A percentile compares a stretch with the other conserved stretches of the same genome.
Conservation (phyloP, 495 filamentous ascomycete species). For the Platismatia glauca region DNA sequence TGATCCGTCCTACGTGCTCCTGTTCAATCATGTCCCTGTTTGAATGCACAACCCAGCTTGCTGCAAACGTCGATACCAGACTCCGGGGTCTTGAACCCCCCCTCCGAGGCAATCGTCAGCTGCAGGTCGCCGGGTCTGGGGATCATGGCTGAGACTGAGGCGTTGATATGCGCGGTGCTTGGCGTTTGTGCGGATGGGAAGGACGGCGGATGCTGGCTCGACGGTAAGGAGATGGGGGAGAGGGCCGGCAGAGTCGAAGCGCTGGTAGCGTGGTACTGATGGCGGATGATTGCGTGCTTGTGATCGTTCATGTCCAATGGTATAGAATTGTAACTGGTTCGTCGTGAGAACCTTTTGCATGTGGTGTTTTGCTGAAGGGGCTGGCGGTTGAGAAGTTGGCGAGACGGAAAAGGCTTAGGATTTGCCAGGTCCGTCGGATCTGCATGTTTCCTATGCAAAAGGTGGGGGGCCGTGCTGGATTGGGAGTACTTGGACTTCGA, state of each 20-base stretch:
- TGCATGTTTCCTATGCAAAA: not conserved
- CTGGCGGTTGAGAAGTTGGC: not conserved
- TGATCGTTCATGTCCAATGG: not conserved
- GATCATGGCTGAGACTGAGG: not conserved
- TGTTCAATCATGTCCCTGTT: not conserved
- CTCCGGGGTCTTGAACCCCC: not conserved
- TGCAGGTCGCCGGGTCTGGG: not conserved
- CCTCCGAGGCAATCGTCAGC: not conserved
- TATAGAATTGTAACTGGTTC: no score
- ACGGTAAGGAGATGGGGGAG: not conserved
- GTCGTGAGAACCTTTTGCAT: no score
- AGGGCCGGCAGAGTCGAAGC: not conserved
- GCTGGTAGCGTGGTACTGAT: not conserved
- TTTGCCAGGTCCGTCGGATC: not conserved
- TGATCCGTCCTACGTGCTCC: no score
- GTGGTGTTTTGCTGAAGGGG: no score
- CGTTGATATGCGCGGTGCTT: no score
- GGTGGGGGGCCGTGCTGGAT: not conserved
- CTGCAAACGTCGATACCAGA: not conserved
- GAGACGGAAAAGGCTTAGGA: not conserved
- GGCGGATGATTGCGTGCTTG: not conserved
- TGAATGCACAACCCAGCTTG: not conserved
- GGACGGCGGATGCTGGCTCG: not conserved
- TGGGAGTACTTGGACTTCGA: not conserved
- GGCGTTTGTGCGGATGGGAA: not conserved